phyloP scores from a whole-genome alignment of 805 yeast genomes.

The Cyberlindnera galapagoensis region DNA sequence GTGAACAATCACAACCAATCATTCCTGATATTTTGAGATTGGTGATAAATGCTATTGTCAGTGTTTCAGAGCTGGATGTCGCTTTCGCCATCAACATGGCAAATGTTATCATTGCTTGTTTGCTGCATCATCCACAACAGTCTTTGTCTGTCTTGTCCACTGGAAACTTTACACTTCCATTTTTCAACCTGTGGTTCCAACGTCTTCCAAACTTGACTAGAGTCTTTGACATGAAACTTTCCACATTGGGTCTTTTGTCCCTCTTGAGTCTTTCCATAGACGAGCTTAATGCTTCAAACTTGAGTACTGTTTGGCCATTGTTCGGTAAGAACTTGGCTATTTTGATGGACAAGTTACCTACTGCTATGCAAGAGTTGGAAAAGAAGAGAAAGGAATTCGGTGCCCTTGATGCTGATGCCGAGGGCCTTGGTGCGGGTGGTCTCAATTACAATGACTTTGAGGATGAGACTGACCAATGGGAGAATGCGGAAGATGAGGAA shows the following conservation, averaged over 20 bases:
- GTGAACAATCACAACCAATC: constrained; percentile 35
- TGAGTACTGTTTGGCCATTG: constrained; percentile 36
- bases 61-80: constrained; percentile 19
- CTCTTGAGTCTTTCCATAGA: constrained; percentile 28
- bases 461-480: constrained; percentile 32
- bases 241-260: constrained; percentile 59
- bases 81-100: constrained; percentile 41
- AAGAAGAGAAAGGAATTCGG: constrained; percentile 44
- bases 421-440: constrained; percentile 24
- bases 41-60: constrained; percentile 34
- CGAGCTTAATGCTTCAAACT: constrained; percentile 27
- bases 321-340: constrained; percentile 45
- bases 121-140: constrained; percentile 52
- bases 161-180: constrained; percentile 35
- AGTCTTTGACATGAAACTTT: constrained; percentile 77
- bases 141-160: constrained; percentile 47
- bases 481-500: constrained; percentile 23
- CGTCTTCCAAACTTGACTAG: constrained; percentile 48
- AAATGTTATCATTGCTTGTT: constrained; percentile 57
- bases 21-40: constrained; percentile 36
- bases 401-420: constrained; percentile 25
- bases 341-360: constrained; percentile 58
- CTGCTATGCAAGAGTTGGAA: constrained; percentile 60
- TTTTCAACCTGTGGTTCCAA: constrained; percentile 61
- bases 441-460: constrained; percentile 19